Base-by-base conservation (phyloP, 2,329 filamentous ascomycete genomes). In the Penicillium paneum region DNA sequence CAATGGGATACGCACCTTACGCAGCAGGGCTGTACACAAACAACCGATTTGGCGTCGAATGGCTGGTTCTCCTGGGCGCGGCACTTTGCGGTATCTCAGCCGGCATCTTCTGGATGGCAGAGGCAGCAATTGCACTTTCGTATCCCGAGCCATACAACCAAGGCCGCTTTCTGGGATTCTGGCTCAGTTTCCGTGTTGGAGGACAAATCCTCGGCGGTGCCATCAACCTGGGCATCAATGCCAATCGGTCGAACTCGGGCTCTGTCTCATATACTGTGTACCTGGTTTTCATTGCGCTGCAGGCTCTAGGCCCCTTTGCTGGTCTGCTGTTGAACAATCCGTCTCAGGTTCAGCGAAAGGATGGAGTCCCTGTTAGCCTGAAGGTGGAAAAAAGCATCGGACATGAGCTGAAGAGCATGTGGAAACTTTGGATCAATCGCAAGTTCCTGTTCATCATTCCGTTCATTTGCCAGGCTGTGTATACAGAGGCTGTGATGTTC, bases 21-120 rank as follows among this genome's bases (percentile, higher is more conserved):
- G 86, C 87, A 0, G 88, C 87, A 0, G 87, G 85, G 0, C 73
- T 90, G 0, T 90, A 90, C 68, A 83, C 81, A 3, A 89, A 90
- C 70, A 90, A 89, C 65, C 79, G 87, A 0, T 90, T 81, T 63
- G 85, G 85, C 1, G 83, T 74, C 0, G 81, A 86, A 59, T 91
- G 88, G 88, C 79, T 90, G 10, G 80, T 85, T 0, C 77, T 90
- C 0, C 70, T 90, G 8, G 88, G 87, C 0, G 86, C 85, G 0
- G 85, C 85, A 0, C 74, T 87, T 0, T 90, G 87, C 58, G 87
- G 87, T 17, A 78, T 89, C 31, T 86, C 83, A 0, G 87, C 88
- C 0, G 88, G 88, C 0, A 77, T 90, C 0, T 90, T 90, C 70
- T 91, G 88, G 88, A 85, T 85, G 78, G 83, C 87, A 0, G 88